Base-by-base conservation (phyloP, 2,329 filamentous ascomycete genomes). In the Pseudogymnoascus sp. region DNA sequence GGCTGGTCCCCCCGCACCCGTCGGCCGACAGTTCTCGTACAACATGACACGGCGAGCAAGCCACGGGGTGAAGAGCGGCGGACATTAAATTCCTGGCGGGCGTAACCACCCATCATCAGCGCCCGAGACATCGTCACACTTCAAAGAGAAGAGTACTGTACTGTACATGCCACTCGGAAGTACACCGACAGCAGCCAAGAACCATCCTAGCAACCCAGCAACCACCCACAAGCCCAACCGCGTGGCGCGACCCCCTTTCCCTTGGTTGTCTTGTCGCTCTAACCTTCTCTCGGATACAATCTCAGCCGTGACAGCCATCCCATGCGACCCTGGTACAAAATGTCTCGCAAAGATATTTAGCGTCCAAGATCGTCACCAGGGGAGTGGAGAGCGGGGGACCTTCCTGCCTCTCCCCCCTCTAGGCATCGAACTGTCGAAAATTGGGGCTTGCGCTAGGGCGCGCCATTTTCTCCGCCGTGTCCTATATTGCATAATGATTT, bases 321-420 rank as follows among this genome's bases (percentile, higher is more conserved):
- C 49, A 56, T 56, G 25, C 49, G 49, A 56, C 28, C 49, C 49
- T 56, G 49, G 49, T 28, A 56, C 49, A 56, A 12, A 34, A 56
- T 56, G 49, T 56, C 49, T 56, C 9, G 28, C 28, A 56, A 56
- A 56, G 4, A 56, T 34, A 18, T 56, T 34, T 56, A 56, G 28
- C 28, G 28, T 56, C 49, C n/a, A 56, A 18, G 49, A 56, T 56
- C 49, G 49, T 56, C 49, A 16, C n/a, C 28, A 56, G 49, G 46
- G 49, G 28, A 56, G 49, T 56, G 49, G 49, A 28, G 49, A 56
- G 49, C 28, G n/a, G 49, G 49, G 49, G 16, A 56, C 9, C 21
- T 9, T 18, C 46, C n/a, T 34, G n/a, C 9, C 46, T 34, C 46
- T 11, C 46, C 18, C 28, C 46, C 5, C 46, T 12, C 14, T 34